Evolutionary conservation across 495 filamentous ascomycete genomes (phyloP).

Genomic region (Tuber magnatum): DNA sequence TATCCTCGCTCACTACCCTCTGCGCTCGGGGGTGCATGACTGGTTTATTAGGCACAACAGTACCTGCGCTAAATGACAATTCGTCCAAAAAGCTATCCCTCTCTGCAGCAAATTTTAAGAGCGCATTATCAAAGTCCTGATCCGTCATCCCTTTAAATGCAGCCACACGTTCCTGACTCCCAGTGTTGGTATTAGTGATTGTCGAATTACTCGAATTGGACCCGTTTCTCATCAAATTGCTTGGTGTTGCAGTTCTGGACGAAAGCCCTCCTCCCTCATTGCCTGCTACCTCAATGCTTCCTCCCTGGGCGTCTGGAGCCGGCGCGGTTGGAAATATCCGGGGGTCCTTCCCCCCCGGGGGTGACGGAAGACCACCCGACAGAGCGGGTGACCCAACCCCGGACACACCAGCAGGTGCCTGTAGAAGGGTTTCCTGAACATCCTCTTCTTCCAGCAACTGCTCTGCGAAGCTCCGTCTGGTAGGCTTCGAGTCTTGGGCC

Average conservation of each 20-base stretch:
- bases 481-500: slow-evolving; percentile 31
- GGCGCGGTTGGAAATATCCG: slow-evolving; percentile 16
- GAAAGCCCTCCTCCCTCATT: slow-evolving; percentile 20
- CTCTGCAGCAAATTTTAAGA: slow-evolving; percentile 89
- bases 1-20: slow-evolving; percentile 71
- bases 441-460: slow-evolving; percentile 40
- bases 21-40: slow-evolving; percentile 70
- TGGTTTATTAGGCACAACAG: slow-evolving; percentile 61
- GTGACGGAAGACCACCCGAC: slow-evolving; percentile 24
- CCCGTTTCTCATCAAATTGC: slow-evolving; percentile 37
- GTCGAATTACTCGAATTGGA: slow-evolving; percentile 40
- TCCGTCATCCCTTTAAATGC: slow-evolving; percentile 47
- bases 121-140: slow-evolving; percentile 85
- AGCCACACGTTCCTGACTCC: slow-evolving; percentile 25
- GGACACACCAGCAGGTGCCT: slow-evolving; percentile 4
- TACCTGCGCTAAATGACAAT: slow-evolving; percentile 79
- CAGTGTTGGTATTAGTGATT: slow-evolving; percentile 46
- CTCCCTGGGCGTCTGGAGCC: not conserved
- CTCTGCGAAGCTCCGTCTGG: slow-evolving; percentile 38
- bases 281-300: slow-evolving; percentile 8
- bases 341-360: slow-evolving; percentile 19
- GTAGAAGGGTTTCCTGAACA: slow-evolving; percentile 35
- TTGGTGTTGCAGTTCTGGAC: slow-evolving; percentile 13
- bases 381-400: slow-evolving; percentile 18
- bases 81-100: slow-evolving; percentile 90